Conservation (phyloP, 2,329 filamentous ascomycete genomes). For the Graphilbum sp. region DNA sequence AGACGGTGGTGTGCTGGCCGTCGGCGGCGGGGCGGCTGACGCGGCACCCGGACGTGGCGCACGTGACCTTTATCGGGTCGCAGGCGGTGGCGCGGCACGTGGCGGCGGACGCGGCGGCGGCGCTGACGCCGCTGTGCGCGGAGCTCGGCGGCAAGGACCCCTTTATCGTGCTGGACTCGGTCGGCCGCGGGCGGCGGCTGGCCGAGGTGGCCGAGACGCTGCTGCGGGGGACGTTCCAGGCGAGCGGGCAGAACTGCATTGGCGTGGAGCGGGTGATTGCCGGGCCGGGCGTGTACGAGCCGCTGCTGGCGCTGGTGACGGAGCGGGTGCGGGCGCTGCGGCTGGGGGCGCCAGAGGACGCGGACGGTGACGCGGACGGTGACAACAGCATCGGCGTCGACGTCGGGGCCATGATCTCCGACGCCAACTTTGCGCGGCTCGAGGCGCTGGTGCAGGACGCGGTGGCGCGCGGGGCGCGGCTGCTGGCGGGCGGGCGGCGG, state of each 20-base stretch:
- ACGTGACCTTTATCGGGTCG: slow-evolving; percentile 94
- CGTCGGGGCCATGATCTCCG: slow-evolving; percentile 80
- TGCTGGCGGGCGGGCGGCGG: slow-evolving; percentile 65
- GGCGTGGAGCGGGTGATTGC: slow-evolving; percentile 89
- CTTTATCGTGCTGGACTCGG: slow-evolving; percentile 73
- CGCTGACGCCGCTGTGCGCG: slow-evolving; percentile 73
- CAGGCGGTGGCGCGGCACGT: slow-evolving; percentile 76
- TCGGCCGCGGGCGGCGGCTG: slow-evolving; percentile 37
- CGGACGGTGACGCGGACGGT: neutral
- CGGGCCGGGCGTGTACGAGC: slow-evolving; percentile 57
- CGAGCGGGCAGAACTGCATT: slow-evolving; percentile 92
- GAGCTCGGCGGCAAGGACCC: slow-evolving; percentile 95
- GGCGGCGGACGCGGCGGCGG: slow-evolving; percentile 67
- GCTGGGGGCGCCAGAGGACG: slow-evolving; percentile 38
- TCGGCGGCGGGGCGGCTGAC: slow-evolving; percentile 65
- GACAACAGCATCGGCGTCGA: slow-evolving; percentile 27
- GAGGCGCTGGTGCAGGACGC: slow-evolving; percentile 66
- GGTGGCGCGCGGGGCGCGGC: slow-evolving; percentile 58
- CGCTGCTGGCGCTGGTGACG: slow-evolving; percentile 52
- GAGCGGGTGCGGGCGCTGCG: slow-evolving; percentile 60
- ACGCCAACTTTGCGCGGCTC: slow-evolving; percentile 55
- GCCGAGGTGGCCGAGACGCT: slow-evolving; percentile 63
- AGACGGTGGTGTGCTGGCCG: slow-evolving; percentile 79
- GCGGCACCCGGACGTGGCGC: slow-evolving; percentile 66
- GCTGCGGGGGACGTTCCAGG: slow-evolving; percentile 87